Evolutionary conservation across 2,329 filamentous ascomycete genomes (phyloP).

Genomic region (Sarocladiaceae sp.): DNA sequence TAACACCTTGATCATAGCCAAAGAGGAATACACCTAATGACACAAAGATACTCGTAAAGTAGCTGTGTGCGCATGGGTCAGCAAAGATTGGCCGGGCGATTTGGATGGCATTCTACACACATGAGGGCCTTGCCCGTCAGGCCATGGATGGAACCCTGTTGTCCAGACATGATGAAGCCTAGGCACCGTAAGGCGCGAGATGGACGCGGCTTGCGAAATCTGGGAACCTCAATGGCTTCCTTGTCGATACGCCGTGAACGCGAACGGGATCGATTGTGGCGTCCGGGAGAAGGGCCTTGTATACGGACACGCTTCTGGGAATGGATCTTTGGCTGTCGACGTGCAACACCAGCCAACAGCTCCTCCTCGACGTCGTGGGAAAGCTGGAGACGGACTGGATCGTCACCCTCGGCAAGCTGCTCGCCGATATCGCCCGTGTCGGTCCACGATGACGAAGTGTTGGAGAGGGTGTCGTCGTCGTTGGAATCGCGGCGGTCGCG

Average conservation of each 20-base stretch:
- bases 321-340: constrained; percentile 34
- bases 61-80: constrained; percentile 46
- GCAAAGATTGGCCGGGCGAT: constrained; percentile 10
- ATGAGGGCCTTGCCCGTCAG: constrained; percentile 93
- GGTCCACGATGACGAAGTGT: constrained; percentile 67
- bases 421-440: constrained; percentile 94
- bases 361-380: constrained; percentile 62
- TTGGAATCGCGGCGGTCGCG: constrained; percentile 39
- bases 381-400: constrained; percentile 71
- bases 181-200: constrained; percentile 66
- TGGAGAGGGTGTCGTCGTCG: constrained; percentile 53
- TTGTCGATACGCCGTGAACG: constrained; percentile 49
- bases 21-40: constrained; percentile 85
- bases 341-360: constrained; percentile 46
- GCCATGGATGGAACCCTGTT: constrained; percentile 75
- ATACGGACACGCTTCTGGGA: constrained; percentile 65
- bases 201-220: constrained; percentile 58
- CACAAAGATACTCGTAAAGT: constrained; percentile 91
- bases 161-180: constrained; percentile 81
- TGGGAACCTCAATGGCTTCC: constrained; percentile 80
- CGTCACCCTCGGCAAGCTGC: constrained; percentile 78
- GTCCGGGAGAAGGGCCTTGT: constrained; percentile 41
- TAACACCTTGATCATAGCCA: constrained; percentile 86
- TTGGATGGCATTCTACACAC: constrained; percentile 42
- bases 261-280: constrained; percentile 29